Evolutionary conservation across 208 protist genomes (phyloP).

Genomic region (Leishmania aethiopica): DNA sequence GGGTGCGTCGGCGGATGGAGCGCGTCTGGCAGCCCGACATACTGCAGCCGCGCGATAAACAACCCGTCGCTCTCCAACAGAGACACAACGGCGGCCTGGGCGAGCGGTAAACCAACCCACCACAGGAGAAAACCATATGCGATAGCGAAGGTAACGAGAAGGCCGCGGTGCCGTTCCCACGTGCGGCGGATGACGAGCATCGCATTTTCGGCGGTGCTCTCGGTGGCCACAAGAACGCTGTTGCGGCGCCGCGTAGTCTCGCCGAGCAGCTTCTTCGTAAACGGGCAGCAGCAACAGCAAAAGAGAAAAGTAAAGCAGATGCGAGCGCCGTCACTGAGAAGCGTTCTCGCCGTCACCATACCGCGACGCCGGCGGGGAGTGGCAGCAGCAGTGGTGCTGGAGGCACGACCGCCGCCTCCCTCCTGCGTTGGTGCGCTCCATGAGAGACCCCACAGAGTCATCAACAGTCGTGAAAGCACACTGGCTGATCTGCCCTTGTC

Average conservation of each 20-base stretch:
- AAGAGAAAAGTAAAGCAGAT: neutral
- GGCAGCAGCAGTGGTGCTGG: neutral
- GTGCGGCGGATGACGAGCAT: neutral
- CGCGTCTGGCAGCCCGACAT: neutral
- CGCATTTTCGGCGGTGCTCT: neutral
- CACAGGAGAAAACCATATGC: neutral
- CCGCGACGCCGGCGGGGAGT: neutral
- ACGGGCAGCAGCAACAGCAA: conserved; percentile 5
- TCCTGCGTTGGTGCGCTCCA: neutral
- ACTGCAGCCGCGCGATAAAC: neutral
- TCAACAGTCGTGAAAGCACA: neutral
- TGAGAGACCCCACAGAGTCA: neutral
- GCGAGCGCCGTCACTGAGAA: neutral
- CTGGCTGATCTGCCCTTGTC: neutral
- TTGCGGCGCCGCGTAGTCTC: conserved; percentile 2
- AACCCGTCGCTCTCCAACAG: neutral
- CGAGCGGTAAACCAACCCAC: neutral
- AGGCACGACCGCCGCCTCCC: neutral
- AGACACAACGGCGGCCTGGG: neutral
- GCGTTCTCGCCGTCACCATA: neutral
- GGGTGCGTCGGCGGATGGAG: neutral
- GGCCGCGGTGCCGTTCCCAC: neutral
- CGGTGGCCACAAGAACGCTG: neutral
- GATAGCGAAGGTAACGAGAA: neutral
- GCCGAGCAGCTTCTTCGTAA: neutral